A percentile compares a stretch with the other conserved stretches of the same genome.
phyloP scores from a whole-genome alignment of 805 yeast genomes.

The Wickerhamomyces ciferrii region DNA sequence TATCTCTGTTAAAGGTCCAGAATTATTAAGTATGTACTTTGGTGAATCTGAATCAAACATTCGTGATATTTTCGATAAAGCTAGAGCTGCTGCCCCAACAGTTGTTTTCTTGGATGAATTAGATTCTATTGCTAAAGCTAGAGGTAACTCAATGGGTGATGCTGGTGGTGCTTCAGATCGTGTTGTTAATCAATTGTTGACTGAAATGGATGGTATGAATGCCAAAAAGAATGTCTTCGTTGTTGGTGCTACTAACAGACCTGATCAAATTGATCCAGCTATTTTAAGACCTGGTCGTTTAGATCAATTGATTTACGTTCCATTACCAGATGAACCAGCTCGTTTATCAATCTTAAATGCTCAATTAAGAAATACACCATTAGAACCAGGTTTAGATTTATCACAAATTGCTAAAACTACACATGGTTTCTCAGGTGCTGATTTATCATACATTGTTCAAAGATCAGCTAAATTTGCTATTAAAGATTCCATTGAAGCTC shows the following conservation, averaged over 20 bases:
- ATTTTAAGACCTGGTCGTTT: slow-evolving; percentile 98
- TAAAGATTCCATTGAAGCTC: slow-evolving; percentile 94
- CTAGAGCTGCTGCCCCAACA: slow-evolving; percentile 99
- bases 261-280: slow-evolving; percentile 99
- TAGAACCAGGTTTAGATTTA: slow-evolving; percentile 94
- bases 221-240: slow-evolving; percentile 98
- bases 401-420: slow-evolving; percentile 87
- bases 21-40: slow-evolving; percentile 96
- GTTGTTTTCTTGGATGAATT: slow-evolving; percentile 97
- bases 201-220: slow-evolving; percentile 99
- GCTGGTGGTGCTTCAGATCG: slow-evolving; percentile 97
- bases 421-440: slow-evolving; percentile 99
- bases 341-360: slow-evolving; percentile 91
- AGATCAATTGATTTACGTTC: slow-evolving; percentile 97
- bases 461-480: slow-evolving; percentile 98
- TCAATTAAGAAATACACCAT: slow-evolving; percentile 96
- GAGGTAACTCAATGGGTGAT: slow-evolving; percentile 89
- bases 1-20: slow-evolving; percentile 96
- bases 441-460: slow-evolving; percentile 93
- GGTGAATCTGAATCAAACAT: slow-evolving; percentile 98
- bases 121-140: slow-evolving; percentile 95
- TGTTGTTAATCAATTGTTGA: slow-evolving; percentile 91
- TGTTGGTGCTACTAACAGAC: slow-evolving; percentile 99
- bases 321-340: slow-evolving; percentile 94
- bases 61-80: slow-evolving; percentile 96